These are phyloP conservation scores for Erodium maritimum DNA, from an alignment of 345 rosid genomes.

Conservation along the genomic window DNA sequence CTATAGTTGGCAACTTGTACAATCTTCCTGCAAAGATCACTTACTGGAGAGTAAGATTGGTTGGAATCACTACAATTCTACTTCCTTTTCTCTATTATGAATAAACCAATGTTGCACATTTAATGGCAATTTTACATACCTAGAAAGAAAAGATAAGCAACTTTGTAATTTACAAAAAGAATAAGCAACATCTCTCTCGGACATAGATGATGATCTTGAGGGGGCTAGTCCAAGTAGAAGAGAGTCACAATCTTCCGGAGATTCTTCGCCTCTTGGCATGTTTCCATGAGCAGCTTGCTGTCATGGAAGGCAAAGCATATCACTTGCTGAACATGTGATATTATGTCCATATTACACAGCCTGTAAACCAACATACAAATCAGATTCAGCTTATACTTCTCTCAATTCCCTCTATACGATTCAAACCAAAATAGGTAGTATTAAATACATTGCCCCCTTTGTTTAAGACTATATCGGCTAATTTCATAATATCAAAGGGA, in stretches of 20 bases:
- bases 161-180: background rate
- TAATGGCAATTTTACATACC: too few species aligned
- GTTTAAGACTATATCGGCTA: background rate
- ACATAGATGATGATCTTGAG: too few species aligned
- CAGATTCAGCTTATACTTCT: background rate
- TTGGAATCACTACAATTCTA: too few species aligned
- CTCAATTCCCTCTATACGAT: too few species aligned
- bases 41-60: too few species aligned
- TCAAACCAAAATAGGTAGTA: background rate
- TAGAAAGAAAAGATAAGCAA: too few species aligned
- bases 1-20: too few species aligned
- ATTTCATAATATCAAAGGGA: background rate
- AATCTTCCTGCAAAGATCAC: too few species aligned
- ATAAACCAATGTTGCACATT: too few species aligned
- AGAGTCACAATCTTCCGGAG: constrained; percentile 85
- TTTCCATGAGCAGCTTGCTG: constrained; percentile 83
- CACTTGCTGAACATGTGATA: constrained; percentile 90
- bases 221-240: constrained; percentile 78
- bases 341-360: constrained; percentile 91
- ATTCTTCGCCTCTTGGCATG: constrained; percentile 91
- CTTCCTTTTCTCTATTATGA: too few species aligned
- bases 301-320: constrained; percentile 98
- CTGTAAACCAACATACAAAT: constrained; percentile 23
- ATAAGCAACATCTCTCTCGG: too few species aligned
- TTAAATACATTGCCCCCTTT: constrained; percentile 2